Percentiles rank a stretch among this genome's conserved stretches.
Conservation (phyloP, 805 yeast species). For the Candida loeiensis region DNA sequence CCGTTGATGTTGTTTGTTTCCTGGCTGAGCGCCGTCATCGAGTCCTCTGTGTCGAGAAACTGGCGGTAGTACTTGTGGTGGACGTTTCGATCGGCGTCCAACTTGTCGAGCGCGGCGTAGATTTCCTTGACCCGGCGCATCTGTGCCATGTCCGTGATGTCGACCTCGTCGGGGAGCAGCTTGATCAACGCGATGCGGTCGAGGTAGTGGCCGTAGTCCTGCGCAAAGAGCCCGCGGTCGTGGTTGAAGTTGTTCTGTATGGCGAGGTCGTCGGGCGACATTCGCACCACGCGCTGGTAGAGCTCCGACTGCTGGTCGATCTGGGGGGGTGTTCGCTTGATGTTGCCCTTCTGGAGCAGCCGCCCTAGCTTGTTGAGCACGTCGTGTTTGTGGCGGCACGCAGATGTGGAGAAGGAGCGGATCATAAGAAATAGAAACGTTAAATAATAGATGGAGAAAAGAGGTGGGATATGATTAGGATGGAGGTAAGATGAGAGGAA, state of each 20-base stretch:
- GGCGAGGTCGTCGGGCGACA: conserved; percentile 36
- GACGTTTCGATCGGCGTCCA: conserved; percentile 37
- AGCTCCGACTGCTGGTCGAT: conserved; percentile 6
- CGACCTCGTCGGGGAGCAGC: conserved; percentile 35
- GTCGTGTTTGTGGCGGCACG: neutral
- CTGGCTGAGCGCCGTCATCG: conserved; percentile 19
- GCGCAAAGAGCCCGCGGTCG: conserved; percentile 32
- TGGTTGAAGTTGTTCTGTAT: conserved; percentile 35
- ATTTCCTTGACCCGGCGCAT: conserved; percentile 27
- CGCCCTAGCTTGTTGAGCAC: conserved; percentile 30
- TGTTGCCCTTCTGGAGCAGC: conserved; percentile 31
- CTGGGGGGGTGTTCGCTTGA: conserved; percentile 12
- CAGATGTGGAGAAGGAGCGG: conserved; percentile 1
- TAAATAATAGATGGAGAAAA: neutral
- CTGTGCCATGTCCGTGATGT: conserved; percentile 28
- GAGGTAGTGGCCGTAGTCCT: conserved; percentile 32
- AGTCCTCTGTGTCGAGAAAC: conserved; percentile 30
- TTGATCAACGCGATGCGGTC: conserved; percentile 30
- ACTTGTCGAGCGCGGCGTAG: conserved; percentile 26
- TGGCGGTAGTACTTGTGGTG: conserved; percentile 36
- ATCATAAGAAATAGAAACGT: neutral
- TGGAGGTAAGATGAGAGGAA: neutral
- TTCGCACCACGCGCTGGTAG: conserved; percentile 12
- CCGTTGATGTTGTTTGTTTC: conserved; percentile 35
- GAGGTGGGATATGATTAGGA: neutral